These are phyloP conservation scores for Tolypocladium tundrense DNA, from an alignment of 2,329 filamentous ascomycete genomes.

Conservation along the genomic window DNA sequence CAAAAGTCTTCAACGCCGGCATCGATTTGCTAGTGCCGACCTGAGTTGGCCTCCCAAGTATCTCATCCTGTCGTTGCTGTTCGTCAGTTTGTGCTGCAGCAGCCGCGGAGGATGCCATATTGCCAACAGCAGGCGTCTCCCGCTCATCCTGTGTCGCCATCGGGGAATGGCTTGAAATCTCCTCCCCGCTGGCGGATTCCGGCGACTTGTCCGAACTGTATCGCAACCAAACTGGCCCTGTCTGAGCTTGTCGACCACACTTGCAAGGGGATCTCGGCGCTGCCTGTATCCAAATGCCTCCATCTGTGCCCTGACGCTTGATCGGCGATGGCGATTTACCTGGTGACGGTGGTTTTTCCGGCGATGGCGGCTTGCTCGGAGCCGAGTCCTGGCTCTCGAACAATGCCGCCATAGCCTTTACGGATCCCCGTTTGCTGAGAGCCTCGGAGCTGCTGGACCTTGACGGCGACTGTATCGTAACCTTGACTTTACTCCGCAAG, in stretches of 20 bases:
- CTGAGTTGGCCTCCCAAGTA: neutral
- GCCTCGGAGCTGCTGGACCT: conserved; percentile 9
- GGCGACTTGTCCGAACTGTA: neutral
- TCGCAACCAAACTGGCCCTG: neutral
- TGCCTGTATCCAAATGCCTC: neutral
- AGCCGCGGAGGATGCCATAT: neutral
- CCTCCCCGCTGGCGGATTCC: neutral
- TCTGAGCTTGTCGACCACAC: neutral
- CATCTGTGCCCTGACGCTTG: neutral
- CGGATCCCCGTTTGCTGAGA: conserved; percentile 20
- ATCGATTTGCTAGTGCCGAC: neutral
- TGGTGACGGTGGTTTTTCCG: neutral
- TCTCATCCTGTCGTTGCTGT: too few relatives aligned
- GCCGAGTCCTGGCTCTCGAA: conserved; percentile 28
- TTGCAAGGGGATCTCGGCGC: neutral
- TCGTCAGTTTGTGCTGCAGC: neutral
- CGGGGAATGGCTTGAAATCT: neutral
- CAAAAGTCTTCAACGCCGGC: neutral
- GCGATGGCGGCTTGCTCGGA: neutral
- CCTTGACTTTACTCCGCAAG: conserved; percentile 1
- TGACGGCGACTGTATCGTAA: neutral
- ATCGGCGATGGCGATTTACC: neutral
- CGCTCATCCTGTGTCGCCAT: neutral
- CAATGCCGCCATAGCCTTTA: conserved; percentile 41
- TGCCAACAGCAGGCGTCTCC: neutral